These are phyloP conservation scores for Pythium apleroticum DNA, from an alignment of 352 stramenopile genomes.

Conservation along the genomic window DNA sequence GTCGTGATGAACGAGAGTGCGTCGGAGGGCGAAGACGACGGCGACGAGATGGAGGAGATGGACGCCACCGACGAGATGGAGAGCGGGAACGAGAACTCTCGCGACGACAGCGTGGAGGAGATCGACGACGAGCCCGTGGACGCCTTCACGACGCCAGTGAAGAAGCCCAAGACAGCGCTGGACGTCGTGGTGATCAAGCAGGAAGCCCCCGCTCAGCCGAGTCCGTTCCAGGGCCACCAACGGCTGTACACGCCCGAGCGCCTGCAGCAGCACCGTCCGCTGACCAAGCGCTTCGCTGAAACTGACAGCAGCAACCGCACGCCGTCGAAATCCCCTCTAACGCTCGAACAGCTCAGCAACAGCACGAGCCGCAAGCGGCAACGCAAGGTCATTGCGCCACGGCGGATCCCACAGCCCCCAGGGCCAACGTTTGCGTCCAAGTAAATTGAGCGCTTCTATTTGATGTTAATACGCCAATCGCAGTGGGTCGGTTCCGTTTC, in stretches of 20 bases:
- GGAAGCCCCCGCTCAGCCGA: slow-evolving; percentile 5
- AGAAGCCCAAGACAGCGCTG: slow-evolving; percentile 15
- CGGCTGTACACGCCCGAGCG: slow-evolving; percentile 24
- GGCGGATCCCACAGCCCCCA: slow-evolving; percentile 43
- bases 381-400: slow-evolving; percentile 47
- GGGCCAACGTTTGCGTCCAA: background rate
- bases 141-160: slow-evolving; percentile 9
- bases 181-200: slow-evolving; percentile 20
- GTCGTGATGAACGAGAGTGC: slow-evolving; percentile 14
- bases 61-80: slow-evolving; percentile 24
- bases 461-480: slow-evolving; percentile 5
- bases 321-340: slow-evolving; percentile 13
- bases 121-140: slow-evolving; percentile 22
- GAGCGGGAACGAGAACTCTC: background rate
- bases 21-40: slow-evolving; percentile 18
- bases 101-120: background rate
- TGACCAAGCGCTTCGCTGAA: slow-evolving; percentile 6
- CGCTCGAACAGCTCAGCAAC: slow-evolving; percentile 10
- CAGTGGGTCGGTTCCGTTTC: background rate
- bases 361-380: slow-evolving; percentile 49
- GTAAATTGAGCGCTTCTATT: background rate
- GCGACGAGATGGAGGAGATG: slow-evolving; percentile 24
- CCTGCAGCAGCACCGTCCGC: background rate
- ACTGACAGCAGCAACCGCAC: slow-evolving; percentile 1
- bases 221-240: slow-evolving; percentile 2